These are phyloP conservation scores for Nicotiana otophora DNA, from an alignment of 257 asterid species.

Conservation along the genomic window DNA sequence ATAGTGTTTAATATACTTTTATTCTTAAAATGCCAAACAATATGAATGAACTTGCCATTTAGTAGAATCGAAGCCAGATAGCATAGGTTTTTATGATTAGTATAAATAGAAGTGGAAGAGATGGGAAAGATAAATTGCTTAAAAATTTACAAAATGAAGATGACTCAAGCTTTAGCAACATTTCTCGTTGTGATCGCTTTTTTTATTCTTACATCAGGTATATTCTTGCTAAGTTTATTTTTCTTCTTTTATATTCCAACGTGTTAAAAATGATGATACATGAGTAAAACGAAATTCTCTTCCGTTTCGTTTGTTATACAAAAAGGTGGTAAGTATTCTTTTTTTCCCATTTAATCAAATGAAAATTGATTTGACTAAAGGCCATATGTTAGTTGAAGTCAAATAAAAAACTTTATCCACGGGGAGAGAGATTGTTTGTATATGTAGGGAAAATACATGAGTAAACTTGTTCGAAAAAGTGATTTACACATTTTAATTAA, in stretches of 20 bases:
- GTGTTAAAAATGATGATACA: neutral
- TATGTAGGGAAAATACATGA: too few species aligned
- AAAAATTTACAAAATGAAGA: neutral
- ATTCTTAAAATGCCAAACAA: too few species aligned
- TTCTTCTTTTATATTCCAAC: neutral
- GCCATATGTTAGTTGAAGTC: neutral
- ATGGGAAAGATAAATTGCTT: neutral
- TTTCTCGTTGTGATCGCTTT: neutral
- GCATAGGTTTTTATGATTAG: too few species aligned
- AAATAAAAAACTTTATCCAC: too few species aligned
- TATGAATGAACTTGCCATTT: too few species aligned
- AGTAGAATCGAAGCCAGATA: too few species aligned
- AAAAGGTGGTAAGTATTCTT: neutral
- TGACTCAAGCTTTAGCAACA: neutral
- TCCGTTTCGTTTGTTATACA: neutral
- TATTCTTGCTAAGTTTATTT: neutral
- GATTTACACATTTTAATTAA: too few species aligned
- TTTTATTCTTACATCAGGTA: neutral
- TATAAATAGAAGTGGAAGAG: too few species aligned
- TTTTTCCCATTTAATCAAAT: neutral
- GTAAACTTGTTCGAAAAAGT: too few species aligned
- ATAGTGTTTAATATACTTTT: too few species aligned
- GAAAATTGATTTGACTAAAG: neutral
- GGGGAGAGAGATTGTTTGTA: too few species aligned
- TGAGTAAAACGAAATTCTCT: neutral